A percentile compares a stretch with the other conserved stretches of the same genome.
Evolutionary conservation across 2,329 filamentous ascomycete species (phyloP).

Genomic region (Aspergillus ibericus): DNA sequence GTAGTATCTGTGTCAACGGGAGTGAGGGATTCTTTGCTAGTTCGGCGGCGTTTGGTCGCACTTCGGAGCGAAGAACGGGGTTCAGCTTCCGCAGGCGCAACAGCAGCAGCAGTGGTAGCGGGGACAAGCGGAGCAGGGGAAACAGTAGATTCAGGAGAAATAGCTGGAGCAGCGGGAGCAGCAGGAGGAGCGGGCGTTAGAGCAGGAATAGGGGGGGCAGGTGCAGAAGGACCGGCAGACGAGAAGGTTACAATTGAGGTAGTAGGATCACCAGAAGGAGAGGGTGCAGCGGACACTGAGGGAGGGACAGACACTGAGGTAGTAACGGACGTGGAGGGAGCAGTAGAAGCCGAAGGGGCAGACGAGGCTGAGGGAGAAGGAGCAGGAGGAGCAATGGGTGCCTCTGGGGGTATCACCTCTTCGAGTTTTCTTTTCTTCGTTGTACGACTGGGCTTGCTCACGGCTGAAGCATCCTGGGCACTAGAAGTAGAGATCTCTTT

Average conservation of each 20-base stretch:
- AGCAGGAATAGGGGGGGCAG: background rate
- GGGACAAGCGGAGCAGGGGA: background rate
- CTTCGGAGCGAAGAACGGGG: conserved; percentile 29
- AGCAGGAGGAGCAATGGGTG: conserved; percentile 4
- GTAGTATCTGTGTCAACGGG: conserved; percentile 27
- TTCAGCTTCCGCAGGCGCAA: conserved; percentile 19
- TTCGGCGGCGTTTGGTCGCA: conserved; percentile 42
- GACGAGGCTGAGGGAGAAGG: background rate
- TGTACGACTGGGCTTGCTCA: conserved; percentile 18
- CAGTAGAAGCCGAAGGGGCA: background rate
- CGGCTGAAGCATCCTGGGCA: conserved; percentile 10
- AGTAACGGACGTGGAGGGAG: background rate
- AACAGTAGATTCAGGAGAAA: no score
- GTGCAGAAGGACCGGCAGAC: background rate
- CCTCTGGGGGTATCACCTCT: conserved; percentile 38
- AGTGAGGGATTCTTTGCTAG: conserved; percentile 32
- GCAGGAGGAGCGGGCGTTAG: background rate
- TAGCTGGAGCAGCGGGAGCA: background rate
- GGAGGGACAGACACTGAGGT: background rate
- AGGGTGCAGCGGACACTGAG: background rate
- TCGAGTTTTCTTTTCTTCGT: conserved; percentile 58
- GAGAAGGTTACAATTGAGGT: background rate
- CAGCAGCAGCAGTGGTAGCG: background rate
- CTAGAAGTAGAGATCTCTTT: background rate
- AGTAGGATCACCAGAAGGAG: background rate